These are phyloP conservation scores for Mrakia blollopis DNA, from an alignment of 768 basidiomycete species.

Conservation along the genomic window DNA sequence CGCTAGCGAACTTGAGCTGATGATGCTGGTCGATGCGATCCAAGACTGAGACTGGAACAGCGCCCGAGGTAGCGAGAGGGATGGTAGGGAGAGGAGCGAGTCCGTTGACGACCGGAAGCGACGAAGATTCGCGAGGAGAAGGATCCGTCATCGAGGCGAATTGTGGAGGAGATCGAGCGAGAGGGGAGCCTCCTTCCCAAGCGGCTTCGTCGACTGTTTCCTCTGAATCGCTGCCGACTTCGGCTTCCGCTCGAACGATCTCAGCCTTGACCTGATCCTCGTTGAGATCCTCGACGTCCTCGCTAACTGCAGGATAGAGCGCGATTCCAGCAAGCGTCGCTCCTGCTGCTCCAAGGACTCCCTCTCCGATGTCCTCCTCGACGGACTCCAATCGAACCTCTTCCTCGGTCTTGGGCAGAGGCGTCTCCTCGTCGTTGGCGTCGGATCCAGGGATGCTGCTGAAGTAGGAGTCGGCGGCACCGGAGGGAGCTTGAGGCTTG, in stretches of 20 bases:
- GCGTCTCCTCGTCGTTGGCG: slow-evolving; percentile 7
- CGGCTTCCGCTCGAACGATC: neutral
- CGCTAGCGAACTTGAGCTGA: neutral
- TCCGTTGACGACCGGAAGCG: neutral
- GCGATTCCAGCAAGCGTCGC: slow-evolving; percentile 15
- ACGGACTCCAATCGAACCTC: neutral
- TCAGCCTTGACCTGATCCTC: neutral
- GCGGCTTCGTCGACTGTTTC: neutral
- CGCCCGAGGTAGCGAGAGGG: neutral
- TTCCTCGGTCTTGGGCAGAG: slow-evolving; percentile 10
- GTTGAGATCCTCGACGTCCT: neutral
- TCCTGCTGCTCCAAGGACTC: neutral
- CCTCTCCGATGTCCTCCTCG: neutral
- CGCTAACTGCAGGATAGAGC: neutral
- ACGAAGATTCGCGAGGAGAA: neutral
- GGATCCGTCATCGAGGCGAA: neutral
- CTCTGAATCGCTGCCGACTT: neutral
- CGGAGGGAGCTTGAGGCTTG: neutral
- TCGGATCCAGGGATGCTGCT: neutral
- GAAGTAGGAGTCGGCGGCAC: neutral
- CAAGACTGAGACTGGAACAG: neutral
- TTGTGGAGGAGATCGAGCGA: neutral
- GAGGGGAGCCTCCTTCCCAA: neutral
- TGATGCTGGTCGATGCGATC: neutral
- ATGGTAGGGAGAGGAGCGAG: neutral